Base-by-base conservation (phyloP, 2,329 filamentous ascomycete genomes). In the Didymella pomorum region DNA sequence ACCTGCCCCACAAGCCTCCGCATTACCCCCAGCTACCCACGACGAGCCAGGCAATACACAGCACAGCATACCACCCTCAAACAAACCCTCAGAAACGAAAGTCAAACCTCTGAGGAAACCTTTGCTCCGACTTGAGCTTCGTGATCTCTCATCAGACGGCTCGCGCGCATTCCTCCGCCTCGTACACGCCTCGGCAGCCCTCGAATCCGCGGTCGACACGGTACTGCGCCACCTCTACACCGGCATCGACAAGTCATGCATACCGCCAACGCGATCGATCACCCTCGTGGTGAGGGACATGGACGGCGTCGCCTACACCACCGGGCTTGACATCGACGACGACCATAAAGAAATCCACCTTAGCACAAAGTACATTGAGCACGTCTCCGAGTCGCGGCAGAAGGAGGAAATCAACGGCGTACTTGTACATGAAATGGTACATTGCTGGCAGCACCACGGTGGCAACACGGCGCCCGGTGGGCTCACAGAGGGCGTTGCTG, bases 291-390 rank as follows among this genome's bases (percentile, higher is more conserved):
- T 98, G 4, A 87, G 91, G 28, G 82, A 87, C 64, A 93, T 96
- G 86, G 82, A 80, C 46, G 94, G 94, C 48, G 91, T 98, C 4
- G 94, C 94, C 20, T 96, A 97, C 80, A 97, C 94, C 1, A 92
- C 86, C 0, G 91, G 92, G 62, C 85, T 82, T 10, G 89, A 93
- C 37, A 83, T 96, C 11, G 93, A 97, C 77, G 67, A 83, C 61
- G 90, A 95, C 71, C 92, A 97, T 81, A 97, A 97, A 73, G 93
- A 97, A 75, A 95, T 97, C 62, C 92, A 97, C 78, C 84, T 98
- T 76, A 93, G 87, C 16, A 86, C 94, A 1, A 79, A 83, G 45
- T 97, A 97, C 80, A 87, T 97, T 66, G 70, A 75, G 2, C 48
- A 63, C 12, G 70, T 80, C 1, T 56, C 82, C 0, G 69, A 72